A percentile compares a stretch with the other conserved stretches of the same genome.
Conservation (phyloP, 2,329 filamentous ascomycete species). For the Colletotrichum cuscutae region DNA sequence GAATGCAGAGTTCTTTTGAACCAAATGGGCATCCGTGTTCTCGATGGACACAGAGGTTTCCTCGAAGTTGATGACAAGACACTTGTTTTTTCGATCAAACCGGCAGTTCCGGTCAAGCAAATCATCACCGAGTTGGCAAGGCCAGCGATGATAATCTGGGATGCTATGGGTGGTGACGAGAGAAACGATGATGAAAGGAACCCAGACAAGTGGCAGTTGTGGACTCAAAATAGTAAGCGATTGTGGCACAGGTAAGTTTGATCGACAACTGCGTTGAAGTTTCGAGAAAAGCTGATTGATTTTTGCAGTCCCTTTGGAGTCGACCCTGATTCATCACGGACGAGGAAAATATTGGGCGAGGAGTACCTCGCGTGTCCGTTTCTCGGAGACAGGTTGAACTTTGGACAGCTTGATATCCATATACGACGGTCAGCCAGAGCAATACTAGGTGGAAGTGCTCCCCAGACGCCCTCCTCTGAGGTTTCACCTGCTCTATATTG, state of each 20-base stretch:
- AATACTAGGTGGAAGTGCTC: too few species aligned
- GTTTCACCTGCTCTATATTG: neutral
- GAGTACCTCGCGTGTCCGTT: neutral
- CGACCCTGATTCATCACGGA: neutral
- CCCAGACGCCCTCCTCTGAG: neutral
- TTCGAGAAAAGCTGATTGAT: neutral
- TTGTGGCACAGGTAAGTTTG: neutral
- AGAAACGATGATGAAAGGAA: neutral
- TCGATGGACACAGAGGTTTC: slow-evolving; percentile 34
- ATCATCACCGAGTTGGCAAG: slow-evolving; percentile 36
- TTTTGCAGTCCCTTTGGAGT: neutral
- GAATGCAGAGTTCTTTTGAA: neutral
- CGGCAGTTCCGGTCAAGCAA: slow-evolving; percentile 38
- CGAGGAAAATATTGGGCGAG: neutral
- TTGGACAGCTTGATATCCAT: neutral
- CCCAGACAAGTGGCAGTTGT: neutral
- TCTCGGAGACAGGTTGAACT: neutral
- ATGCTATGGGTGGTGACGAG: neutral
- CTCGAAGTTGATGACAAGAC: slow-evolving; percentile 35
- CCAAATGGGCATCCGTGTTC: slow-evolving; percentile 20
- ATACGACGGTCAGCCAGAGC: neutral
- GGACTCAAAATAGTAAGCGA: neutral
- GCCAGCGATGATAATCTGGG: slow-evolving; percentile 37
- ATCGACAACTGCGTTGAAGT: neutral
- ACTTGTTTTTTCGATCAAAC: slow-evolving; percentile 33